Base-by-base conservation (phyloP, 345 rosid genomes). In the Salix viminalis region DNA sequence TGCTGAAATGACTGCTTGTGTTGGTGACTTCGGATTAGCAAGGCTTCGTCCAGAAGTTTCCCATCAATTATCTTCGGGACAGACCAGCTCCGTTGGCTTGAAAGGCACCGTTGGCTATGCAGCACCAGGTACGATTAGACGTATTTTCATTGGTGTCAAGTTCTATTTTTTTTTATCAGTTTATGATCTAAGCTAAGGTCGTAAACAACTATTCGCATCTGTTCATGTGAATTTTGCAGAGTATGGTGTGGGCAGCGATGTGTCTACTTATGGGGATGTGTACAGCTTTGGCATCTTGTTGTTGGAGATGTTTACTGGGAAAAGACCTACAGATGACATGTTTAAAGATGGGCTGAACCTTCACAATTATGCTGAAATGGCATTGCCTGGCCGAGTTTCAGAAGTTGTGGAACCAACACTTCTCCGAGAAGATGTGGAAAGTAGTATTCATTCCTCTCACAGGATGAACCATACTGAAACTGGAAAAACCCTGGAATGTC, bases 391-490 rank as follows among this genome's bases (percentile, higher is more conserved):
- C 3, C 7, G 15, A 6, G 76, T 69, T 21, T 1, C 8, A 7
- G 60, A 76, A 12, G 74, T 76, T 7, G n/a, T 52, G 13, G 80
- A 76, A 64, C 73, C 76, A 2, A 37, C 3, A 1, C 78, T 79
- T 2, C 30, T 69, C 4, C 19, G 6, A 42, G 67, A 24, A 72
- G 60, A 67, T n/a, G 9, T 24, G 15, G 73, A 28, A 24, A 16
- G 23, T 6, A 8, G 41, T 3, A 13, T 2, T 4, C 2, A 28
- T 18, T 30, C 41, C 46, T 16, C 11, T 36, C n/a, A 6, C 2
- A 6, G n/a, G 11, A 54, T 54, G 24, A 54, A 54, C 61, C 61
- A 2, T 54, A 54, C 7, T 54, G 60, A 54, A 18, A 54, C 23
- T 2, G 11, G 60, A 2, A 54, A 54, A 54, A 21, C 3, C 61